Evolutionary conservation across 805 yeast species (phyloP), one percentile per base, ranked within the genome.

Genomic region (Saturnispora dispora): DNA sequence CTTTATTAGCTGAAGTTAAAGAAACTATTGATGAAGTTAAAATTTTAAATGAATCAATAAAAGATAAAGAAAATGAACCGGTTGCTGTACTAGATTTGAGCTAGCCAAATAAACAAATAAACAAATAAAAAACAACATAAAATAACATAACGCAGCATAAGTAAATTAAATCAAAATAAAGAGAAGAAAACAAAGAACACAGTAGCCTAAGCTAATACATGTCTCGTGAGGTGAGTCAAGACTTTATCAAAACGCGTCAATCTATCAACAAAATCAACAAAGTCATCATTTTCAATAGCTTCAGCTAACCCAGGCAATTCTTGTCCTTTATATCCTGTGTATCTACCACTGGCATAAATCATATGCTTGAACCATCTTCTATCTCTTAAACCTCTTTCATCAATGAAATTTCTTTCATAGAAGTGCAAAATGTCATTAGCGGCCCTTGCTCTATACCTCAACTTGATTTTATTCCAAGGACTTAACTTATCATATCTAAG

Each of bases 271-370:
- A 75, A 66, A 4, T 63, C 62, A 23, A 63, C 66, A 17, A 60
- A 57, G 45, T 74, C 71, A 1, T 61, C 52, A 55, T 77, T 82
- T 54, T 78, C 82, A 15, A 80, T 57, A 0, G 80, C 75, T 58
- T 81, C 85, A 5, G 67, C 67, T 37, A 80, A 62, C 0, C 79
- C 82, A 1, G 85, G 84, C 50, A 79, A 66, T 37, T 74, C 70
- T 50, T 76, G 79, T 4, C 82, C 83, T n/a, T 75, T 73, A 54
- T 80, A 79, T 2, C 85, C 85, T 0, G 82, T 79, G 63, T 76
- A 74, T 46, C 81, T 62, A 2, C 82, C 83, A 46, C 82, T 78
- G 2, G 83, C 80, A 61, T 68, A 80, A n/a, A 79, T 70, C 42
- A 74, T 64, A 60, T 81, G 85, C 61, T 74, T 78, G 66, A 75